These are phyloP conservation scores for Leptographium procerum DNA, from an alignment of 2,329 filamentous ascomycete species.

Conservation along the genomic window DNA sequence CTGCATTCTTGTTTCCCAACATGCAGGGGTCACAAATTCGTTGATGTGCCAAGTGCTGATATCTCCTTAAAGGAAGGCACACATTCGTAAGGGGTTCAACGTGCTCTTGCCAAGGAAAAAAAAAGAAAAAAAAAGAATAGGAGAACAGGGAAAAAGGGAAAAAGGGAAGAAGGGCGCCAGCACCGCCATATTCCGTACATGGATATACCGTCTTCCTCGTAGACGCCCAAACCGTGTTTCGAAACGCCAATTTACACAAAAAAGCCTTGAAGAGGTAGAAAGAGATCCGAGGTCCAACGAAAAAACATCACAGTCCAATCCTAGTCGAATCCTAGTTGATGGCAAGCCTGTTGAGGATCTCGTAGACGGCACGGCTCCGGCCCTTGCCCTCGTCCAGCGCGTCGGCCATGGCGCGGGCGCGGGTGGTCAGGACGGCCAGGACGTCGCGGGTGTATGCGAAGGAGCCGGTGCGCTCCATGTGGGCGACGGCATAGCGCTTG, in stretches of 20 bases:
- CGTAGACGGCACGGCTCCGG: slow-evolving; percentile 45
- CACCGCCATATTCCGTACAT: background rate
- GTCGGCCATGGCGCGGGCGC: slow-evolving; percentile 51
- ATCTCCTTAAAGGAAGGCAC: too few relatives aligned
- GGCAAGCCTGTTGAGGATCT: slow-evolving; percentile 58
- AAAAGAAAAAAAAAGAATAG: too few relatives aligned
- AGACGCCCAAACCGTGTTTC: background rate
- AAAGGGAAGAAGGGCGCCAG: background rate
- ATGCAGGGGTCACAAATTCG: too few relatives aligned
- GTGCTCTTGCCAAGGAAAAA: too few relatives aligned
- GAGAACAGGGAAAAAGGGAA: too few relatives aligned
- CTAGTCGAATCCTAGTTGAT: slow-evolving; percentile 8
- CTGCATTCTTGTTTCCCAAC: too few relatives aligned
- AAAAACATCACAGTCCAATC: too few relatives aligned
- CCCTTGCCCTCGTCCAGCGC: slow-evolving; percentile 52
- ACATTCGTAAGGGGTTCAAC: too few relatives aligned
- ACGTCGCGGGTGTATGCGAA: slow-evolving; percentile 75
- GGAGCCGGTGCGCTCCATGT: slow-evolving; percentile 83
- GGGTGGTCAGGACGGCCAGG: slow-evolving; percentile 48
- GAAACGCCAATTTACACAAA: background rate
- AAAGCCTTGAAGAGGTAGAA: background rate
- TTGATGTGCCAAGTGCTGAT: too few relatives aligned
- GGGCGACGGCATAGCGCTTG: slow-evolving; percentile 79
- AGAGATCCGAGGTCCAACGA: too few relatives aligned
- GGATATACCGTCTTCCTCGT: background rate